Percentiles rank a stretch among this genome's conserved stretches.
Evolutionary conservation across 2,329 filamentous ascomycete species (phyloP).

Genomic region (Exophiala spinifera): DNA sequence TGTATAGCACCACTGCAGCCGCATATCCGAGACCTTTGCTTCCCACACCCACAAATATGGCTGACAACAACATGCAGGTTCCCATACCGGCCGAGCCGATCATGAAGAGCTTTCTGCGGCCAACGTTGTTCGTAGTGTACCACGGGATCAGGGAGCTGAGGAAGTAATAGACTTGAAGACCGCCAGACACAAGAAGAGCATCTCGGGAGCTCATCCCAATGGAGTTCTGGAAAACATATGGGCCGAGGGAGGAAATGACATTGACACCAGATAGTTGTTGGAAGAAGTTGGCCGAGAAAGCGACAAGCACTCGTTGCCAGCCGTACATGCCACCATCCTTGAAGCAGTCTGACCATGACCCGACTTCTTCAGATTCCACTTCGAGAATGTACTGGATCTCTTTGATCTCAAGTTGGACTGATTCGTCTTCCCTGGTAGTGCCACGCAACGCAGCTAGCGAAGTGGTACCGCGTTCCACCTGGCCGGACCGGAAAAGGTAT

Average conservation of each 20-base stretch:
- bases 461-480: constrained; percentile 50
- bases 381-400: constrained; percentile 39
- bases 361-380: constrained; percentile 27
- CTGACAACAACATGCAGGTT: constrained; percentile 60
- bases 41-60: constrained; percentile 35
- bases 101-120: constrained; percentile 18
- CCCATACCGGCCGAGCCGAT: constrained; percentile 11
- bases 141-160: constrained; percentile 51
- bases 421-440: constrained; percentile 31
- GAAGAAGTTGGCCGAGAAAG: constrained; percentile 35
- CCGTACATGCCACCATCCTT: constrained; percentile 30
- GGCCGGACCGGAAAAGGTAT: constrained; percentile 44
- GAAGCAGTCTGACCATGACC: constrained; percentile 35
- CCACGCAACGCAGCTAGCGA: constrained; percentile 40
- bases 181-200: constrained; percentile 50
- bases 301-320: constrained; percentile 51
- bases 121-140: constrained; percentile 36
- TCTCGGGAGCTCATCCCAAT: constrained; percentile 40
- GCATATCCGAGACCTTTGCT: constrained; percentile 41
- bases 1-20: constrained; percentile 55
- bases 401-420: constrained; percentile 35
- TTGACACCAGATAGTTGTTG: constrained; percentile 48
- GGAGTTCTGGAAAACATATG: constrained; percentile 43
- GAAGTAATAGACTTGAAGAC: constrained; percentile 56
- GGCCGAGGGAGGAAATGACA: constrained; percentile 34